Percentiles rank a stretch among this genome's conserved stretches.
Conservation (phyloP, 2,329 filamentous ascomycete species). For the Colletotrichum lindemuthianum region DNA sequence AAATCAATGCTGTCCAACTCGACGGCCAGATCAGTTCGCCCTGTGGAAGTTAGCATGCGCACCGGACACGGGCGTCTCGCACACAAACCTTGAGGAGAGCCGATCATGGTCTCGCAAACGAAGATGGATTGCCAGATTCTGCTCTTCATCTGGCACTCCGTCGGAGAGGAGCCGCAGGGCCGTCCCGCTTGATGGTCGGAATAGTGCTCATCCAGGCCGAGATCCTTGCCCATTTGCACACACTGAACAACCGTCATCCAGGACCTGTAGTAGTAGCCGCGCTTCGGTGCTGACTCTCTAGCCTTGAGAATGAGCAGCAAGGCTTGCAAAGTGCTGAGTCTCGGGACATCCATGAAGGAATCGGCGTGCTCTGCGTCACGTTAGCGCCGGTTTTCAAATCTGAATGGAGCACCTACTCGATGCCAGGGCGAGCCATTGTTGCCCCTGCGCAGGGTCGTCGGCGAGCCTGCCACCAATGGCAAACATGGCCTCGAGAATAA, state of each 20-base stretch:
- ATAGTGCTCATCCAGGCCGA: slow-evolving; percentile 88
- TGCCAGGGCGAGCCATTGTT: slow-evolving; percentile 92
- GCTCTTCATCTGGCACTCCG: slow-evolving; percentile 86
- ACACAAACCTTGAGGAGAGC: slow-evolving; percentile 83
- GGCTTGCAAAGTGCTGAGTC: slow-evolving; percentile 91
- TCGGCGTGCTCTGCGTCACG: slow-evolving; percentile 78
- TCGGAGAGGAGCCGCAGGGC: slow-evolving; percentile 72
- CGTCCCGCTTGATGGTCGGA: slow-evolving; percentile 79
- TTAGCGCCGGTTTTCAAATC: not conserved
- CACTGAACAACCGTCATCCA: slow-evolving; percentile 97
- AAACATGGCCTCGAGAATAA: slow-evolving; percentile 90
- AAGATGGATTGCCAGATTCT: slow-evolving; percentile 92
- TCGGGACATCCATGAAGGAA: slow-evolving; percentile 91
- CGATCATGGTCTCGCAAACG: slow-evolving; percentile 90
- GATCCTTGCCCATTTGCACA: slow-evolving; percentile 91
- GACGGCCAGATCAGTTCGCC: slow-evolving; percentile 82
- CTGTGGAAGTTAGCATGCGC: slow-evolving; percentile 50
- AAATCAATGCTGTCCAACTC: slow-evolving; percentile 81
- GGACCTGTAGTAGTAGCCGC: slow-evolving; percentile 95
- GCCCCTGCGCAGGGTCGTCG: slow-evolving; percentile 84
- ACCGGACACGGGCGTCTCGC: not conserved
- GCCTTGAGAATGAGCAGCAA: slow-evolving; percentile 89
- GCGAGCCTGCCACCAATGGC: slow-evolving; percentile 86
- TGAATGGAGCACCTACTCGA: slow-evolving; percentile 66
- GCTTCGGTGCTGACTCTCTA: slow-evolving; percentile 88